A percentile compares a stretch with the other conserved stretches of the same genome.
These are phyloP conservation scores for Penicillium lagena DNA, from an alignment of 495 filamentous ascomycete genomes.

Conservation along the genomic window DNA sequence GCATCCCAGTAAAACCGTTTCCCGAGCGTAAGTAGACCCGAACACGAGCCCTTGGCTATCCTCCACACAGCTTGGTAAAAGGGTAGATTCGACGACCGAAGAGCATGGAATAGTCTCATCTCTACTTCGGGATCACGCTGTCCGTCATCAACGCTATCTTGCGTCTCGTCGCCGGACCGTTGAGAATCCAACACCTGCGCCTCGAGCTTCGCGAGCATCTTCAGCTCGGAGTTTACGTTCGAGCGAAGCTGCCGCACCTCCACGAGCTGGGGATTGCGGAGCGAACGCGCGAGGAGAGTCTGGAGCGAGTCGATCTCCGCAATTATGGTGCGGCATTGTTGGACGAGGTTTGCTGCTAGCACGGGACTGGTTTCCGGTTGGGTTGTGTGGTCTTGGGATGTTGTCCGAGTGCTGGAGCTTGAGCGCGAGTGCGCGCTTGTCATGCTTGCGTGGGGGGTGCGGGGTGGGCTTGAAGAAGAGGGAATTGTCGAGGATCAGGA, in stretches of 20 bases:
- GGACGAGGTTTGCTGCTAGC: slow-evolving; percentile 23
- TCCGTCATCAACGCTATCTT: slow-evolving; percentile 4
- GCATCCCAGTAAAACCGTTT: slow-evolving; percentile 50
- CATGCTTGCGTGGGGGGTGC: too few species aligned
- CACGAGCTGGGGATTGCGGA: slow-evolving; percentile 44
- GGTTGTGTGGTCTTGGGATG: not conserved
- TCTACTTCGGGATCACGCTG: slow-evolving; percentile 14
- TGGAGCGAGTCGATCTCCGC: slow-evolving; percentile 43
- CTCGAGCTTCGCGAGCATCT: slow-evolving; percentile 42
- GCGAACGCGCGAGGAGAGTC: slow-evolving; percentile 31
- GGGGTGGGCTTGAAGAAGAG: too few species aligned
- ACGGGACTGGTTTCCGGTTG: slow-evolving; percentile 3
- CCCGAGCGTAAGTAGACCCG: slow-evolving; percentile 43
- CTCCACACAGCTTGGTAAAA: slow-evolving; percentile 53
- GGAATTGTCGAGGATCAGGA: too few species aligned
- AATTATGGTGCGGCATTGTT: slow-evolving; percentile 38
- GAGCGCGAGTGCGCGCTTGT: too few species aligned
- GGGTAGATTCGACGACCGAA: slow-evolving; percentile 52
- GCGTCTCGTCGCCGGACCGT: not conserved
- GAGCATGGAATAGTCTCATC: slow-evolving; percentile 31
- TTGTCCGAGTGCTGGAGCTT: not conserved
- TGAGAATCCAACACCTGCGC: slow-evolving; percentile 12
- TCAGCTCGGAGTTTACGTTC: slow-evolving; percentile 41
- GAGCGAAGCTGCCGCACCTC: slow-evolving; percentile 47
- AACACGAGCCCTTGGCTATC: slow-evolving; percentile 40